Percentiles rank a stretch among this genome's conserved stretches.
phyloP scores from a whole-genome alignment of 495 filamentous ascomycete genomes.

The Penicillium nucicola region DNA sequence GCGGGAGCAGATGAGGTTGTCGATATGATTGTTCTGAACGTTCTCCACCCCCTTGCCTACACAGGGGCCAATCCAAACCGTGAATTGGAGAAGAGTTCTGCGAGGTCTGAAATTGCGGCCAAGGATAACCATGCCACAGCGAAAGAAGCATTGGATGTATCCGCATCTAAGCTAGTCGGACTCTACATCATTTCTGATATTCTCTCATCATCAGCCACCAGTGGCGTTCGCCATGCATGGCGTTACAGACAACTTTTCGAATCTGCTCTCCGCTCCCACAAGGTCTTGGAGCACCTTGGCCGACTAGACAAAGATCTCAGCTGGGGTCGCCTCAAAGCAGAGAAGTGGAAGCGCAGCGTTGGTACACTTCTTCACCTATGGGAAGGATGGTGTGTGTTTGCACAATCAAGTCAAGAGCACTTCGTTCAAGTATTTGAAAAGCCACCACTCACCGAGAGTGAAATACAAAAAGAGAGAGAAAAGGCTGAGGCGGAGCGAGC shows the following conservation, averaged over 20 bases:
- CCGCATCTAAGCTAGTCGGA: constrained; percentile 72
- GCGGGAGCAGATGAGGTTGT: constrained; percentile 83
- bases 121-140: constrained; percentile 18
- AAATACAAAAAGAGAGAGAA: constrained; percentile 47
- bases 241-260: constrained; percentile 88
- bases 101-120: constrained; percentile 11
- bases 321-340: constrained; percentile 81
- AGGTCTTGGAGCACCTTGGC: constrained; percentile 80
- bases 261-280: constrained; percentile 59
- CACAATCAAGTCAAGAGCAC: constrained; percentile 66
- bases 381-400: constrained; percentile 90
- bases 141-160: constrained; percentile 58
- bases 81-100: constrained; percentile 34
- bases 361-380: constrained; percentile 69
- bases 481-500: constrained; percentile 43
- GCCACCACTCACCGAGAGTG: constrained; percentile 58
- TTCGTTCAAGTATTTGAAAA: constrained; percentile 73
- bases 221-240: constrained; percentile 85
- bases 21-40: constrained; percentile 78
- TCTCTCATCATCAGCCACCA: constrained; percentile 77
- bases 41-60: constrained; percentile 65
- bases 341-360: constrained; percentile 89
- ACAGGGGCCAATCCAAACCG: constrained; percentile 57
- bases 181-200: constrained; percentile 89
- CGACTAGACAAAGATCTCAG: constrained; percentile 68